Conservation (phyloP, 495 filamentous ascomycete species). For the Talaromyces borbonicus region DNA sequence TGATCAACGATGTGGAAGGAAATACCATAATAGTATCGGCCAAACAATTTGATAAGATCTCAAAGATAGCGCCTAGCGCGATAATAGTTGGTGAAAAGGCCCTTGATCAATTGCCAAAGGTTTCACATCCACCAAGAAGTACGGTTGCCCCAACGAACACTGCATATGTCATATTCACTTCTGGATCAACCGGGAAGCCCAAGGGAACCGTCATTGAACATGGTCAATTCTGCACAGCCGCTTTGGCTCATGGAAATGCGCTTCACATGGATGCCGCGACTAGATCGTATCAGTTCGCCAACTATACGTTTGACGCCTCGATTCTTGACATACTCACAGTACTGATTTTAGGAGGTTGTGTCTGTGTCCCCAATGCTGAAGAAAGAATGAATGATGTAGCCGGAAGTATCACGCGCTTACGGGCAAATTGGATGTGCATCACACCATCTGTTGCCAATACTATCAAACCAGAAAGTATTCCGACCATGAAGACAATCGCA, state of each 20-base stretch:
- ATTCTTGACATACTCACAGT: constrained; percentile 58
- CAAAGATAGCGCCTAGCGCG: constrained; percentile 20
- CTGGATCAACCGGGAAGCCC: constrained; percentile 41
- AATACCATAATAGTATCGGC: constrained; percentile 31
- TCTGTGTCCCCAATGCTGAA: constrained; percentile 54
- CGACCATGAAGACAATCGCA: constrained; percentile 37
- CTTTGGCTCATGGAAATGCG: constrained; percentile 22
- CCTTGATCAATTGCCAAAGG: constrained; percentile 21
- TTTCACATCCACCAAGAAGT: constrained; percentile 4
- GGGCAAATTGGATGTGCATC: constrained; percentile 27
- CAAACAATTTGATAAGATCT: constrained; percentile 19
- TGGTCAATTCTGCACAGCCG: constrained; percentile 22
- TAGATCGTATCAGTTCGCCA: constrained; percentile 58
- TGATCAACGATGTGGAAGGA: constrained; percentile 41
- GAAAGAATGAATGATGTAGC: constrained; percentile 41
- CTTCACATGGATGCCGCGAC: constrained; percentile 39
- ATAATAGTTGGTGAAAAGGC: constrained; percentile 21
- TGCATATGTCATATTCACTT: constrained; percentile 42
- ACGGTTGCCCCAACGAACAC: constrained; percentile 18
- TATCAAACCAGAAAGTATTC: constrained; percentile 36
- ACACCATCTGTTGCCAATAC: constrained; percentile 40
- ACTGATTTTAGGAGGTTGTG: constrained; percentile 50
- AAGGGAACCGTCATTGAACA: constrained; percentile 41
- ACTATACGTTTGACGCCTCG: constrained; percentile 59
- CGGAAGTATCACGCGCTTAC: constrained; percentile 28